Conservation (phyloP, 306 rosid genomes). For the Ormosia semicastrata region DNA sequence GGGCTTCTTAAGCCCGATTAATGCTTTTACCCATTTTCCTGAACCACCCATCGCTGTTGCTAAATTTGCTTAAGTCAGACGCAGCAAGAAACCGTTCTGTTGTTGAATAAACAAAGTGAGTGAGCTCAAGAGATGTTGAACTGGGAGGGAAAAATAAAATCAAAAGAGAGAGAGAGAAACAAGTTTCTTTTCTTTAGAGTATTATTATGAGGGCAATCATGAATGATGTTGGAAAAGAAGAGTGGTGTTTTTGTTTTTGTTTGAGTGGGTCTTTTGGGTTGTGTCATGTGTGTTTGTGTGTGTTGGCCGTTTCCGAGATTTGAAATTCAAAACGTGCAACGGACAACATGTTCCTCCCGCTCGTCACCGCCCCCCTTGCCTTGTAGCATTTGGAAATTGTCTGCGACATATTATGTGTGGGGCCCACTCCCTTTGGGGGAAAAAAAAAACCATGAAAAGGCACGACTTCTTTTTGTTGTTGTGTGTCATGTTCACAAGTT, state of each 20-base stretch:
- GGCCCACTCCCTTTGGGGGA: background rate
- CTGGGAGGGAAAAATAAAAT: background rate
- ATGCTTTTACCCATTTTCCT: conserved; percentile 64
- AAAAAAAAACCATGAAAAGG: background rate
- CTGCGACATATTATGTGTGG: background rate
- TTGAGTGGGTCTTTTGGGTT: background rate
- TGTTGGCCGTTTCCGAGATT: conserved; percentile 22
- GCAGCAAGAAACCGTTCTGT: background rate
- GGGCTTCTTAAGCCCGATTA: conserved; percentile 55
- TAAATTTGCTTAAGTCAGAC: background rate
- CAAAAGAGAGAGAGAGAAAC: background rate
- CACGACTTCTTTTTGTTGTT: background rate
- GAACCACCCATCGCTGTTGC: conserved; percentile 60
- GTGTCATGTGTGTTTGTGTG: background rate
- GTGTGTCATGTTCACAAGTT: background rate
- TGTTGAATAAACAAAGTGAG: background rate
- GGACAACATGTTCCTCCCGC: conserved; percentile 35
- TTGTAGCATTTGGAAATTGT: background rate
- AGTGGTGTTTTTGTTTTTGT: background rate
- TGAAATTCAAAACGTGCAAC: conserved; percentile 42
- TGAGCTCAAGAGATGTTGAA: background rate
- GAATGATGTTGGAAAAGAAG: background rate
- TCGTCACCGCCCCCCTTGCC: background rate
- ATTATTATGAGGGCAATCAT: background rate
- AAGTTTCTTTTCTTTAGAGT: background rate